These are phyloP conservation scores for Phanerodontia chrysosporium DNA, from an alignment of 768 basidiomycete species.

Conservation along the genomic window DNA sequence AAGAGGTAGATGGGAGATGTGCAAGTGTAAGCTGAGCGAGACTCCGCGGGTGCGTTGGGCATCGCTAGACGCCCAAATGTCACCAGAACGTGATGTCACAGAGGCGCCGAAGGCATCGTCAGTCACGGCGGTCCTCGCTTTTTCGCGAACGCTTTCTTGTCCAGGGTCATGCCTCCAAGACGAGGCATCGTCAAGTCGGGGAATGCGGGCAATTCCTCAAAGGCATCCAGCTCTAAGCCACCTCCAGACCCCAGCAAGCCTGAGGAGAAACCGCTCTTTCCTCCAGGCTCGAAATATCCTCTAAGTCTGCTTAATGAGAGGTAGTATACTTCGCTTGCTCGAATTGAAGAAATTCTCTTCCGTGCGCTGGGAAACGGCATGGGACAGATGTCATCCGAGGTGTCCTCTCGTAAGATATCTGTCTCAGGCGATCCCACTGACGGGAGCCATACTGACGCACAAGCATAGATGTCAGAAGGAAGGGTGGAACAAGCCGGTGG, in stretches of 20 bases:
- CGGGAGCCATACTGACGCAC: not conserved
- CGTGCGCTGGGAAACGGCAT: not conserved
- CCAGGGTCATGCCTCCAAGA: slow-evolving; percentile 51
- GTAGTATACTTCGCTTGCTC: slow-evolving; percentile 26
- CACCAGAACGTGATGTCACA: not conserved
- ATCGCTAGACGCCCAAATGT: not conserved
- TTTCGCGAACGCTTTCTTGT: not conserved
- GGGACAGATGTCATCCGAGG: not conserved
- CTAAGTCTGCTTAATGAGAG: slow-evolving; percentile 77
- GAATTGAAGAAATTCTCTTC: not conserved
- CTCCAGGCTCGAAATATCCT: slow-evolving; percentile 82
- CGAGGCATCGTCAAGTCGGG: slow-evolving; percentile 84
- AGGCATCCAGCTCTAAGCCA: slow-evolving; percentile 29
- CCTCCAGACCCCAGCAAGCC: slow-evolving; percentile 20
- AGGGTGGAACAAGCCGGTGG: slow-evolving; percentile 80
- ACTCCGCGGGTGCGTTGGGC: not conserved
- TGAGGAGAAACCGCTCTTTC: slow-evolving; percentile 64
- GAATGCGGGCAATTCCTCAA: slow-evolving; percentile 85
- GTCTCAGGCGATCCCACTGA: not conserved
- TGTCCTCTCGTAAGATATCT: not conserved
- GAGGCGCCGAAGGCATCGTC: not conserved
- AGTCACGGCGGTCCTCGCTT: not conserved
- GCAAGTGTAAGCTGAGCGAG: not conserved
- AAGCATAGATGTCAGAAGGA: slow-evolving; percentile 72
- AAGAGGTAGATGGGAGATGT: not conserved